Percentiles rank a stretch among this genome's conserved stretches.
These are phyloP conservation scores for Globisporangium sylvaticum DNA, from an alignment of 352 stramenopile species.

Conservation along the genomic window DNA sequence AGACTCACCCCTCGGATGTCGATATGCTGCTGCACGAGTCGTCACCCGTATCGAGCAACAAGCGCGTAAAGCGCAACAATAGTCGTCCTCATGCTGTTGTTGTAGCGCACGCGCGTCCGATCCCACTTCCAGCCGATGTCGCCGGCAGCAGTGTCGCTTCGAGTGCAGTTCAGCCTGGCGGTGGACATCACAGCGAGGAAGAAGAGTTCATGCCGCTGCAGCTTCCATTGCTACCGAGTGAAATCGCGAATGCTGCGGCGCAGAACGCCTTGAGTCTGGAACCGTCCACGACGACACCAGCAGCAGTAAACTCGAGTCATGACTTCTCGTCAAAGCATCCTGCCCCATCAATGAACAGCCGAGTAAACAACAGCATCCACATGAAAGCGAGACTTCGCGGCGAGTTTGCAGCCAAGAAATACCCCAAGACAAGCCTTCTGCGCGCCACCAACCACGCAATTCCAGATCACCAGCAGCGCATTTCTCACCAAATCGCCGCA, in stretches of 20 bases:
- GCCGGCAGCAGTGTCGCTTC: not conserved
- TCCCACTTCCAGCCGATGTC: slow-evolving; percentile 10
- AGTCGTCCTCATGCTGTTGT: not conserved
- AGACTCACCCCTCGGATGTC: slow-evolving; percentile 32
- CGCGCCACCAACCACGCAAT: not conserved
- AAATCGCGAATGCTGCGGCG: slow-evolving; percentile 10
- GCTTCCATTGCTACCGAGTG: slow-evolving; percentile 29
- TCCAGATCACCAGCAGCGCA: not conserved
- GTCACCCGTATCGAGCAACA: slow-evolving; percentile 23
- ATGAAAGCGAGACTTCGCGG: slow-evolving; percentile 4
- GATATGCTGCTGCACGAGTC: slow-evolving; percentile 32
- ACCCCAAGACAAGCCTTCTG: slow-evolving; percentile 3
- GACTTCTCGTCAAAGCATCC: not conserved
- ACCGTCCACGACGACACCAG: not conserved
- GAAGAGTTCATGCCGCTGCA: slow-evolving; percentile 52
- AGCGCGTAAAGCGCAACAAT: slow-evolving; percentile 14
- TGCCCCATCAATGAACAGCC: not conserved
- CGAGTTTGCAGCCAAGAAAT: slow-evolving; percentile 7
- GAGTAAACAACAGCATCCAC: not conserved
- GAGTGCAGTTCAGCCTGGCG: not conserved
- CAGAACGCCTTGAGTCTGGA: slow-evolving; percentile 1
- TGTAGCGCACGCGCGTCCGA: not conserved
- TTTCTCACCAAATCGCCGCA: not conserved
- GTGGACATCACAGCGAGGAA: slow-evolving; percentile 6
- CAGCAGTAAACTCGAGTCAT: not conserved